A percentile compares a stretch with the other conserved stretches of the same genome.
Evolutionary conservation across 2,329 filamentous ascomycete genomes (phyloP).

Genomic region (Cercospora brassicicola): DNA sequence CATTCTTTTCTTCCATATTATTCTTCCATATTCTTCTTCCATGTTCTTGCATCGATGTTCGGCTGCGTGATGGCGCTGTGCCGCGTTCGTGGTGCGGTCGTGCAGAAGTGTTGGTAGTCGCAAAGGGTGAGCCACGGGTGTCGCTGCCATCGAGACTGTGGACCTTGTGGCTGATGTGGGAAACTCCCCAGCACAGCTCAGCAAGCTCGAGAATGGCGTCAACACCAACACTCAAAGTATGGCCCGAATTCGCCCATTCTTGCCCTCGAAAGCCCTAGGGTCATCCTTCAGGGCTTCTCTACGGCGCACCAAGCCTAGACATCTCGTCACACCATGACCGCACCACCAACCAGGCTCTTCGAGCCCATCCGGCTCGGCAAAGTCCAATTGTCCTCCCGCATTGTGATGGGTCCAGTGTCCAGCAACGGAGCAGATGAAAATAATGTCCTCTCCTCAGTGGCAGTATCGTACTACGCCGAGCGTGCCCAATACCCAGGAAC

Average conservation of each 20-base stretch:
- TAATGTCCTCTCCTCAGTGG: conserved; percentile 26
- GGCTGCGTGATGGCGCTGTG: too few species aligned
- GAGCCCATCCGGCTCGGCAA: conserved; percentile 47
- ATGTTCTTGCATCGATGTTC: too few species aligned
- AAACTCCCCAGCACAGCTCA: background rate
- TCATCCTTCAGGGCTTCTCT: background rate
- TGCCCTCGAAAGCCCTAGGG: background rate
- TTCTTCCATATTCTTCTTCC: too few species aligned
- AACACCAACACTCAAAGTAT: background rate
- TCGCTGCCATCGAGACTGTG: background rate
- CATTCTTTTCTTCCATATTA: too few species aligned
- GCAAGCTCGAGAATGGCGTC: conserved; percentile 11
- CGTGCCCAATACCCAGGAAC: conserved; percentile 37
- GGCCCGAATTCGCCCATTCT: background rate
- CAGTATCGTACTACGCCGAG: conserved; percentile 39
- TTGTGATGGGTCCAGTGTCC: conserved; percentile 61
- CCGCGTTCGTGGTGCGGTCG: background rate
- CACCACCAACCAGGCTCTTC: conserved; percentile 36
- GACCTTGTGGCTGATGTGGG: background rate
- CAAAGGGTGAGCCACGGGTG: background rate
- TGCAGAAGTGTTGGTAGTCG: background rate
- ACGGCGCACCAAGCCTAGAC: background rate
- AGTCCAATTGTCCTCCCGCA: conserved; percentile 46
- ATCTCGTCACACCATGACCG: background rate
- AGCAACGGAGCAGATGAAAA: conserved; percentile 43